Percentiles rank a stretch among this genome's conserved stretches.
Conservation (phyloP, 108 stramenopile genomes). For the Poteriospumella lacustris region DNA sequence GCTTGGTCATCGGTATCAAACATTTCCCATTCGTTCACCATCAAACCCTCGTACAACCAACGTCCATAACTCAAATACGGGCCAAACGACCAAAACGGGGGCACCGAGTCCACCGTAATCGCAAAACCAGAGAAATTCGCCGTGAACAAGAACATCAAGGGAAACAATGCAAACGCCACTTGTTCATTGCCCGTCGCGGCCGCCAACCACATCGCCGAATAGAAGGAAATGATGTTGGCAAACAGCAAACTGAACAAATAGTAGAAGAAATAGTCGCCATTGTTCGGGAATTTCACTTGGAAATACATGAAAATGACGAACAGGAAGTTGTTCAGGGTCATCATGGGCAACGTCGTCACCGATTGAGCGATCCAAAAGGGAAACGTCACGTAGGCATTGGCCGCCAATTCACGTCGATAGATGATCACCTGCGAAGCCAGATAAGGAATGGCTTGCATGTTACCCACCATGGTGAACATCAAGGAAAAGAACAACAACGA, state of each 20-base stretch:
- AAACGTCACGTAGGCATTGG: slow-evolving; percentile 21
- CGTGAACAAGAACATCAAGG: slow-evolving; percentile 36
- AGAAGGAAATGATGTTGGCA: slow-evolving; percentile 29
- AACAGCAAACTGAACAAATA: slow-evolving; percentile 21
- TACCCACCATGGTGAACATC: slow-evolving; percentile 19
- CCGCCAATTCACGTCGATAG: slow-evolving; percentile 28
- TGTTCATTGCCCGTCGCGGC: slow-evolving; percentile 18
- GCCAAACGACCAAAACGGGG: slow-evolving; percentile 31
- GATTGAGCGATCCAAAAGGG: slow-evolving; percentile 20
- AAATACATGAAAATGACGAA: background rate
- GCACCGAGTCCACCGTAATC: slow-evolving; percentile 27
- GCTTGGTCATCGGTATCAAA: background rate
- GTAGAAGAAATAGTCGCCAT: slow-evolving; percentile 18
- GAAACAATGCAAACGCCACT: slow-evolving; percentile 35
- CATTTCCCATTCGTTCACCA: background rate
- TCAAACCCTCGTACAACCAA: slow-evolving; percentile 39
- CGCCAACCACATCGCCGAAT: slow-evolving; percentile 31
- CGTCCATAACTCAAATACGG: slow-evolving; percentile 33
- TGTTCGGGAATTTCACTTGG: background rate
- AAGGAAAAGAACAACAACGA: slow-evolving; percentile 27
- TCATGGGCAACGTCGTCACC: background rate
- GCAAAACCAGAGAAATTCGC: slow-evolving; percentile 35
- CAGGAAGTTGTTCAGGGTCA: background rate
- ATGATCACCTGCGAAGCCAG: background rate
- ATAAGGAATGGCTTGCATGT: slow-evolving; percentile 31